Evolutionary conservation across 1,284 basidiomycete genomes (phyloP).

Genomic region (Austroboletus olivaceoglutinosus): DNA sequence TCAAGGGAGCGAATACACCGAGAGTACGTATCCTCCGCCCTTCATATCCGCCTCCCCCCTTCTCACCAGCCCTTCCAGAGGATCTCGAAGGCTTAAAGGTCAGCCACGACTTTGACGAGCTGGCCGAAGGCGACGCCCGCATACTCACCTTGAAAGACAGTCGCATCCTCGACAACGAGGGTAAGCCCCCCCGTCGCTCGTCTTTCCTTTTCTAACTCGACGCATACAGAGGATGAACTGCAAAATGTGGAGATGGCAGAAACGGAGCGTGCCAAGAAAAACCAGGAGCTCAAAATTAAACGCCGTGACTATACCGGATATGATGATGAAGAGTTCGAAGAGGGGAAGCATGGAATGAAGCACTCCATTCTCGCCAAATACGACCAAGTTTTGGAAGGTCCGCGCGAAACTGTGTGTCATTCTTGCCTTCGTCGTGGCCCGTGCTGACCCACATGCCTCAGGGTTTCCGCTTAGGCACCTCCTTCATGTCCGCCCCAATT

Average conservation of each 20-base stretch:
- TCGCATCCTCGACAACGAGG: constrained; percentile 90
- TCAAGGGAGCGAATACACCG: constrained; percentile 72
- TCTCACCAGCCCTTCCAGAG: constrained; percentile 41
- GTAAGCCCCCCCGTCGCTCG: constrained; percentile 38
- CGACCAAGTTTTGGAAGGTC: constrained; percentile 81
- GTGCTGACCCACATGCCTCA: constrained; percentile 32
- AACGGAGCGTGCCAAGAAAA: constrained; percentile 75
- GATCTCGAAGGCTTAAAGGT: constrained; percentile 95
- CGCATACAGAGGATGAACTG: constrained; percentile 84
- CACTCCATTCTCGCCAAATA: constrained; percentile 91
- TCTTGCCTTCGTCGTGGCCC: background rate
- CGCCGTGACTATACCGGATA: constrained; percentile 91
- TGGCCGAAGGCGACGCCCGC: constrained; percentile 90
- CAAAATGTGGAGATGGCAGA: constrained; percentile 94
- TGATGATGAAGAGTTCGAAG: constrained; percentile 91
- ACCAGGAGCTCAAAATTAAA: constrained; percentile 85
- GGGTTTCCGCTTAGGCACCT: constrained; percentile 79
- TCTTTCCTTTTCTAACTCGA: constrained; percentile 5
- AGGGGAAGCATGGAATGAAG: constrained; percentile 74
- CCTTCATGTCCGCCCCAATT: constrained; percentile 40
- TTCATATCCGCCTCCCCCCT: background rate
- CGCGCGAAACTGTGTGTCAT: constrained; percentile 58
- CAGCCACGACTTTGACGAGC: constrained; percentile 87
- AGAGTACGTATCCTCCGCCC: constrained; percentile 52
- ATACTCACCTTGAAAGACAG: constrained; percentile 97